Conservation (phyloP, 345 rosid species). For the Syzygium aromaticum region DNA sequence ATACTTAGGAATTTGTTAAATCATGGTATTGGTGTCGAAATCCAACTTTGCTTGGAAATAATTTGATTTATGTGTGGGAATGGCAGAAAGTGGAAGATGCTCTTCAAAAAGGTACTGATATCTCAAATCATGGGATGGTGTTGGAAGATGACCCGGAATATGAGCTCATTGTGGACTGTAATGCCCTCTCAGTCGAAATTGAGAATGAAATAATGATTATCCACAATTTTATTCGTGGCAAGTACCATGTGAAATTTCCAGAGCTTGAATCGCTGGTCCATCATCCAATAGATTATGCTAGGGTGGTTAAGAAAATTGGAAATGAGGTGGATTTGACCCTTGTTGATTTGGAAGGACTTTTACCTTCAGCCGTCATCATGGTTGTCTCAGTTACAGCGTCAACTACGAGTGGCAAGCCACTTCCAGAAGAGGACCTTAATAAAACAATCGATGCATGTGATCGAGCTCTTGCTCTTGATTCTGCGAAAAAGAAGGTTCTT, state of each 20-base stretch:
- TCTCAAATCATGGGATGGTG: conserved; percentile 48
- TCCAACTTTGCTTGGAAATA: not conserved
- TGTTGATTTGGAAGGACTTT: conserved; percentile 80
- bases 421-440: conserved; percentile 72
- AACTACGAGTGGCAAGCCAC: conserved; percentile 87
- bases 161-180: conserved; percentile 87
- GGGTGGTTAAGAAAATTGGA: conserved; percentile 84
- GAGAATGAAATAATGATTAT: conserved; percentile 88
- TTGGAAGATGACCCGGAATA: conserved; percentile 94
- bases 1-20: not conserved
- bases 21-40: not conserved
- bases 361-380: conserved; percentile 88
- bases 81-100: conserved; percentile 78
- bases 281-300: conserved; percentile 90
- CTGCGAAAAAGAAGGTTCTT: conserved; percentile 75
- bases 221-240: conserved; percentile 86
- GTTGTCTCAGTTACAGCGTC: conserved; percentile 92
- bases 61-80: not conserved
- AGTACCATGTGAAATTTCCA: conserved; percentile 74
- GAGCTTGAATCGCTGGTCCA: conserved; percentile 92
- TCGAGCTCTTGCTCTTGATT: conserved; percentile 76
- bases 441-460: conserved; percentile 86
- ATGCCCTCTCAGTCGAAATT: conserved; percentile 75
- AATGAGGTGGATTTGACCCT: conserved; percentile 84
- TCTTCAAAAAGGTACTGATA: conserved; percentile 56